These are phyloP conservation scores for Ceratocystis huliohia DNA, from an alignment of 2,329 filamentous ascomycete species.

Conservation along the genomic window DNA sequence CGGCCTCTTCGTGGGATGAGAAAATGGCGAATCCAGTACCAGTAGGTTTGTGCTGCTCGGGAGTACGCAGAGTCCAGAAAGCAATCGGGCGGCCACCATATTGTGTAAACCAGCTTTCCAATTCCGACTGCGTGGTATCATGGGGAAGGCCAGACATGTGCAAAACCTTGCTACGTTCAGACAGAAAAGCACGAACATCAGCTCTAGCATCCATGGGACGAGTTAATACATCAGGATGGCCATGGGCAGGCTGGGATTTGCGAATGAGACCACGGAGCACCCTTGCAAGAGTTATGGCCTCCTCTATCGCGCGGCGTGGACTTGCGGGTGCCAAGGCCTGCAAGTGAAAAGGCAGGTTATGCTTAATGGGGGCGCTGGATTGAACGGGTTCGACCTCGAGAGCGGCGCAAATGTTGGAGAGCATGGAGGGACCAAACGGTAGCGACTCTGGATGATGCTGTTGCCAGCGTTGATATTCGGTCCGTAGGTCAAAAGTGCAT, in stretches of 20 bases:
- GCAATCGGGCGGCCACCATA: constrained; percentile 95
- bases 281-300: constrained; percentile 84
- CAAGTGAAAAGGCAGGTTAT: constrained; percentile 94
- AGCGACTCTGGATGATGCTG: constrained; percentile 95
- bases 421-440: constrained; percentile 86
- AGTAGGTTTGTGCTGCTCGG: constrained; percentile 98
- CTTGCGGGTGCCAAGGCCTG: constrained; percentile 92
- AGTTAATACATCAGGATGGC: constrained; percentile 88
- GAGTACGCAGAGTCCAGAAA: constrained; percentile 95
- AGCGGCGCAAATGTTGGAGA: constrained; percentile 95
- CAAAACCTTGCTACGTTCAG: constrained; percentile 92
- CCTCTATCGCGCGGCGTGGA: constrained; percentile 91
- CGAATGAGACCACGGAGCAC: constrained; percentile 85
- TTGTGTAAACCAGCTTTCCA: constrained; percentile 99
- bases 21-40: constrained; percentile 97
- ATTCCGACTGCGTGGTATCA: constrained; percentile 94
- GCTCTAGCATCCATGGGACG: constrained; percentile 93
- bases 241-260: constrained; percentile 87
- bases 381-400: constrained; percentile 96
- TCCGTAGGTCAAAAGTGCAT: constrained; percentile 88
- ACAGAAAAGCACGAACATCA: constrained; percentile 89
- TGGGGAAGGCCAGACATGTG: constrained; percentile 96
- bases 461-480: constrained; percentile 97
- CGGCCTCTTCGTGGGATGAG: constrained; percentile 97
- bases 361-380: constrained; percentile 94